Conservation (phyloP, 768 basidiomycete species). For the Hydnomerulius pinastri region DNA sequence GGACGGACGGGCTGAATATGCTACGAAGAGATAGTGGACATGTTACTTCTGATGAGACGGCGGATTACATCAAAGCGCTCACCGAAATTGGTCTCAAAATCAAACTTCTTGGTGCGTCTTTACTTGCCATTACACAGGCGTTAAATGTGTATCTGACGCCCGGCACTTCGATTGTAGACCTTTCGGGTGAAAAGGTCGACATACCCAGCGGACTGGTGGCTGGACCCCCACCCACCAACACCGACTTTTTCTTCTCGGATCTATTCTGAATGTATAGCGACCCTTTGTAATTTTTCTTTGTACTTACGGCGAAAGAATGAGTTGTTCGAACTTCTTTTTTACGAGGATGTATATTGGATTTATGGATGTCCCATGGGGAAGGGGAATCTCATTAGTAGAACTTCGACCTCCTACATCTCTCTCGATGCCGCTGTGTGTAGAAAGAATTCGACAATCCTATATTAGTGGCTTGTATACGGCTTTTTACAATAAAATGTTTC, state of each 20-base stretch:
- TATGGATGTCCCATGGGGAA: too few species aligned
- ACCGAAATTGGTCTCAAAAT: slow-evolving; percentile 94
- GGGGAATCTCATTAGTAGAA: too few species aligned
- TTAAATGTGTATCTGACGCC: not conserved
- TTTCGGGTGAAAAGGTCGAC: slow-evolving; percentile 87
- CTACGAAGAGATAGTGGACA: slow-evolving; percentile 79
- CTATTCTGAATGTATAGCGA: slow-evolving; percentile 30
- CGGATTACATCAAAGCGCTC: slow-evolving; percentile 80
- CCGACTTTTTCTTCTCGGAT: slow-evolving; percentile 87
- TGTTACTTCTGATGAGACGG: slow-evolving; percentile 82
- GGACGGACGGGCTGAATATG: slow-evolving; percentile 93
- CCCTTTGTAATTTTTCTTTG: slow-evolving; percentile 9
- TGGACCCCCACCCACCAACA: slow-evolving; percentile 78
- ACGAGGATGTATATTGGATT: too few species aligned
- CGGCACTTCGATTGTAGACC: slow-evolving; percentile 48
- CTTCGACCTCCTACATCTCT: too few species aligned
- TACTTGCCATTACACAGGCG: not conserved
- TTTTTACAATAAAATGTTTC: slow-evolving; percentile 22
- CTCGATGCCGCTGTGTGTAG: too few species aligned
- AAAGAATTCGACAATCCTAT: slow-evolving; percentile 14
- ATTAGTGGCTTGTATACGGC: slow-evolving; percentile 25
- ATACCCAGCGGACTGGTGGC: slow-evolving; percentile 78
- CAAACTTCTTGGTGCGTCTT: slow-evolving; percentile 72
- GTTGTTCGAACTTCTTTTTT: too few species aligned
- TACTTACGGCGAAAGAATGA: slow-evolving; percentile 10